Percentiles rank a stretch among this genome's conserved stretches.
Evolutionary conservation across 2,329 filamentous ascomycete genomes (phyloP).

Genomic region (Colletotrichum horii): DNA sequence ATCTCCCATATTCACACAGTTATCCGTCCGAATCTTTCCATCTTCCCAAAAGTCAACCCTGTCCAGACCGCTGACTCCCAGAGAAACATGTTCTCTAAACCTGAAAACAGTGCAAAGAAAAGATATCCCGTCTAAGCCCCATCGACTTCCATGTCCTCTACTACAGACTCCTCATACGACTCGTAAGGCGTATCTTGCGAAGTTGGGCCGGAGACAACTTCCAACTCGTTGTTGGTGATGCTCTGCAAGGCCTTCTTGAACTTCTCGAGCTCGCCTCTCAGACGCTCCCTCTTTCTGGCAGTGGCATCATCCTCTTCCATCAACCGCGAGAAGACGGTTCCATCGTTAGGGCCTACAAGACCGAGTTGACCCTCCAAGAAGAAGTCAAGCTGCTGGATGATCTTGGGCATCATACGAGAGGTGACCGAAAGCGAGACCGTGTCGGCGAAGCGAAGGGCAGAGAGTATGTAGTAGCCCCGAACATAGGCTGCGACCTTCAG

Average conservation of each 20-base stretch:
- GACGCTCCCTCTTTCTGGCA: conserved; percentile 42
- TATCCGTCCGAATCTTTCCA: neutral
- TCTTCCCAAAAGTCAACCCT: neutral
- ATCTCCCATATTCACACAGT: neutral
- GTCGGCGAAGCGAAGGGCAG: conserved; percentile 69
- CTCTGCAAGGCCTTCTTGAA: conserved; percentile 51
- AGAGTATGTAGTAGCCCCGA: conserved; percentile 72
- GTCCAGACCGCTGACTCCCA: neutral
- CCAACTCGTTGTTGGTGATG: conserved; percentile 52
- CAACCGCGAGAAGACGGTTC: conserved; percentile 41
- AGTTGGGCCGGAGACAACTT: conserved; percentile 24
- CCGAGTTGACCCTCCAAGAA: conserved; percentile 52
- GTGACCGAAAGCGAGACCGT: conserved; percentile 51
- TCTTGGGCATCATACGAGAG: conserved; percentile 52
- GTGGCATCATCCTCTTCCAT: conserved; percentile 55
- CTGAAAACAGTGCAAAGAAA: neutral
- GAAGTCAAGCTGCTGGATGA: conserved; percentile 42
- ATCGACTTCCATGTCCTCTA: conserved; percentile 12
- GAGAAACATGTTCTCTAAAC: neutral
- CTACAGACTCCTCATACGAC: neutral
- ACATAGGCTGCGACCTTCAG: conserved; percentile 67
- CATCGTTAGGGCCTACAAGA: conserved; percentile 34
- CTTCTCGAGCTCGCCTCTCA: conserved; percentile 50
- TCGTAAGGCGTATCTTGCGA: neutral
- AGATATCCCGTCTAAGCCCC: neutral